Conservation (phyloP, 2,329 filamentous ascomycete species). For the Curvularia sp. region DNA sequence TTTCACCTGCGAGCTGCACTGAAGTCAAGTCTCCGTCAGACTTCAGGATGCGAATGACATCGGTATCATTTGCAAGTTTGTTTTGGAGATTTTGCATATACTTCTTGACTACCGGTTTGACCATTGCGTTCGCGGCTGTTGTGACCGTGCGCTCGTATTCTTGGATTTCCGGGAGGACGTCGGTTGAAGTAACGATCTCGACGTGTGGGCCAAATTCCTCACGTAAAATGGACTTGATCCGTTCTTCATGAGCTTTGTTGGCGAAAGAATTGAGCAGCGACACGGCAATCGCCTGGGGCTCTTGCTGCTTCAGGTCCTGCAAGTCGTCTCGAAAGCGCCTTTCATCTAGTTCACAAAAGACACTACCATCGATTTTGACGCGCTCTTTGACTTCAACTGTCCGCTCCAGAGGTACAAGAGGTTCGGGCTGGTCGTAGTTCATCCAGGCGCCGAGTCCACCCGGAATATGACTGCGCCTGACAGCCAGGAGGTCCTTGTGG, state of each 20-base stretch:
- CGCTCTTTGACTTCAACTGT: slow-evolving; percentile 57
- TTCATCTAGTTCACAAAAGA: slow-evolving; percentile 53
- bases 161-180: slow-evolving; percentile 58
- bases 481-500: slow-evolving; percentile 58
- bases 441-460: slow-evolving; percentile 61
- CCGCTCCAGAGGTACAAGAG: slow-evolving; percentile 58
- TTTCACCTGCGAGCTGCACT: slow-evolving; percentile 54
- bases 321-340: slow-evolving; percentile 50
- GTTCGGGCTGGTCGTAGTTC: slow-evolving; percentile 57
- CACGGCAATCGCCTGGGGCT: slow-evolving; percentile 57
- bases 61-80: slow-evolving; percentile 52
- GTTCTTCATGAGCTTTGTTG: slow-evolving; percentile 54
- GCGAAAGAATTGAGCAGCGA: slow-evolving; percentile 59
- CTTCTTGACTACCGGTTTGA: slow-evolving; percentile 57
- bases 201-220: slow-evolving; percentile 55
- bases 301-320: slow-evolving; percentile 50
- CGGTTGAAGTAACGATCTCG: slow-evolving; percentile 56
- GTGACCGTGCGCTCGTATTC: slow-evolving; percentile 61
- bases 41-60: slow-evolving; percentile 59
- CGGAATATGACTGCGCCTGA: slow-evolving; percentile 60
- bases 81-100: slow-evolving; percentile 55
- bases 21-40: slow-evolving; percentile 60
- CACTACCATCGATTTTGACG: slow-evolving; percentile 54
- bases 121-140: slow-evolving; percentile 57
- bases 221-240: slow-evolving; percentile 50